phyloP scores from a whole-genome alignment of 148 eudicot genomes.

The Polygonum maritimum region DNA sequence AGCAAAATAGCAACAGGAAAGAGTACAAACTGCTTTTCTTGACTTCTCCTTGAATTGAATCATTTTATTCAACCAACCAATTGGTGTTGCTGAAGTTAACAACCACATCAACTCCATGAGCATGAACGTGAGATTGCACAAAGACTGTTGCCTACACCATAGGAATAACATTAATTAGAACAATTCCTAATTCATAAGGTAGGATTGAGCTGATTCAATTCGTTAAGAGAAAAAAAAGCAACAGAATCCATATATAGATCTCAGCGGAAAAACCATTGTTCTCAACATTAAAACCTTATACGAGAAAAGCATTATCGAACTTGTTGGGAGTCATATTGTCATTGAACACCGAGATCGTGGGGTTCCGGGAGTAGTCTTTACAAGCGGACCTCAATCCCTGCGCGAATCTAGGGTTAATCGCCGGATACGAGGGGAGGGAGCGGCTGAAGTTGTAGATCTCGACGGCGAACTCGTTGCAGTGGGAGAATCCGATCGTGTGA shows the following conservation, averaged over 20 bases:
- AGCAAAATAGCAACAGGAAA: neutral
- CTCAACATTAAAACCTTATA: no score
- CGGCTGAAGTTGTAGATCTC: conserved; percentile 24
- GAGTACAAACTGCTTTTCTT: conserved; percentile 50
- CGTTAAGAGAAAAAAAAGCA: neutral
- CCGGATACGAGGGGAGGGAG: conserved; percentile 18
- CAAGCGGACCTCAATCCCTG: conserved; percentile 9
- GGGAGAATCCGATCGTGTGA: conserved; percentile 42
- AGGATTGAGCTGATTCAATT: neutral
- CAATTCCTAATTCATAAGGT: neutral
- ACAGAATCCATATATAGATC: no score
- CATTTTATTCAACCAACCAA: conserved; percentile 97
- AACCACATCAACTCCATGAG: conserved; percentile 99
- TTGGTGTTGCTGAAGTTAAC: conserved; percentile 85
- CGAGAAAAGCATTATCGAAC: no score
- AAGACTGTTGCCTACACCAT: conserved; percentile 74
- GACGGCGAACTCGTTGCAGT: conserved; percentile 31
- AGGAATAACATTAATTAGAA: neutral
- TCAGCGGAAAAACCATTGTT: neutral
- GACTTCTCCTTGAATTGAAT: conserved; percentile 99
- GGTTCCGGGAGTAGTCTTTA: no score
- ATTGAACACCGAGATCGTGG: no score
- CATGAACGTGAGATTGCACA: conserved; percentile 98
- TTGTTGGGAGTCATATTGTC: no score
- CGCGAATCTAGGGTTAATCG: conserved; percentile 30